Percentiles rank a stretch among this genome's conserved stretches.
phyloP scores from a whole-genome alignment of 305 asterid genomes.

The Fraxinus floribunda region DNA sequence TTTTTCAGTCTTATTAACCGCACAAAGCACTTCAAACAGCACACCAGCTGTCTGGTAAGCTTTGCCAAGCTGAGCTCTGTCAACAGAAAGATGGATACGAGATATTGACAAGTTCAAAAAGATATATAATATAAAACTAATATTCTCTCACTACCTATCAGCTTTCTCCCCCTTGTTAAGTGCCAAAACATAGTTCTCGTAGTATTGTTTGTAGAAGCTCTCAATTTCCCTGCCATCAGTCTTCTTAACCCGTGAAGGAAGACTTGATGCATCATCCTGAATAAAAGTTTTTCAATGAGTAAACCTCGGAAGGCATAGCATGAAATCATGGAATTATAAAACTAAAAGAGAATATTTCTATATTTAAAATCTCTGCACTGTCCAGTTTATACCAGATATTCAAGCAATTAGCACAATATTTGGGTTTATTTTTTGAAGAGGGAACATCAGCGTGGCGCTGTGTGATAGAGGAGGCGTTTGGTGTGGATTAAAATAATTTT shows the following conservation, averaged over 20 bases:
- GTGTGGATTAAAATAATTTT: too few relatives aligned
- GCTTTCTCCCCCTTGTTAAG: conserved; percentile 96
- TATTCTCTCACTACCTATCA: conserved; percentile 56
- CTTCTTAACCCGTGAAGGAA: conserved; percentile 78
- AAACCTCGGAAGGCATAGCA: neutral
- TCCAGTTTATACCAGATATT: neutral
- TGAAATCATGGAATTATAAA: neutral
- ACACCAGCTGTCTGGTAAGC: conserved; percentile 99
- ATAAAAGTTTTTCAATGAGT: conserved; percentile 18
- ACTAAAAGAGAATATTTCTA: neutral
- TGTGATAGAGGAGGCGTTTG: too few relatives aligned
- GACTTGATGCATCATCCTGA: conserved; percentile 92
- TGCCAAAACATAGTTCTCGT: conserved; percentile 86
- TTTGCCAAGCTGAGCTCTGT: conserved; percentile 97
- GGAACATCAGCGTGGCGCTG: neutral
- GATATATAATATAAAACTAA: conserved; percentile 1
- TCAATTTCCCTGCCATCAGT: conserved; percentile 97
- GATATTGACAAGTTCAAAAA: conserved; percentile 11
- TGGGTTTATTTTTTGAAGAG: neutral
- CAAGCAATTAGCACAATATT: conserved; percentile 2
- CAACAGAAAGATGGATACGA: conserved; percentile 15
- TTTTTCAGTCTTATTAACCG: conserved; percentile 89
- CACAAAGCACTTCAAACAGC: conserved; percentile 98
- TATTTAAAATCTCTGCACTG: conserved; percentile 5
- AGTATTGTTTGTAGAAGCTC: conserved; percentile 96